A percentile compares a stretch with the other conserved stretches of the same genome.
Conservation (phyloP, 805 yeast genomes). For the Starmerella davenportii region DNA sequence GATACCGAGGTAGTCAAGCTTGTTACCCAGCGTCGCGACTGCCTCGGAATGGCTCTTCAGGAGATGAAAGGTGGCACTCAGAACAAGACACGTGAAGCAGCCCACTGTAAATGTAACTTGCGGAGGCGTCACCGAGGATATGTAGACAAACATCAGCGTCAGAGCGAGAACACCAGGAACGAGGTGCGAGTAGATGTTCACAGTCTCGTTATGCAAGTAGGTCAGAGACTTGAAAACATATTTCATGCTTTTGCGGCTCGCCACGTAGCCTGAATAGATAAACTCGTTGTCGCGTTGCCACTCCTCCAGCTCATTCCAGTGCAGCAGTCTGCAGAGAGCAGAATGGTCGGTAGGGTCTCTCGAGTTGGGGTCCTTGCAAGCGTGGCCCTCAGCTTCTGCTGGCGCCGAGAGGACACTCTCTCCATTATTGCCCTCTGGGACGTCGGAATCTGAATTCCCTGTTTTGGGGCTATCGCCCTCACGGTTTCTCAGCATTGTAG, state of each 20-base stretch:
- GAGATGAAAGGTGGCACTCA: slow-evolving; percentile 51
- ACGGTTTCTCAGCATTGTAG: too few species aligned
- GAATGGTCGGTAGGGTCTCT: not conserved
- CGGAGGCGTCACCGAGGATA: slow-evolving; percentile 21
- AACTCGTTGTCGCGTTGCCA: slow-evolving; percentile 66
- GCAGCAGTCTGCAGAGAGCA: slow-evolving; percentile 4
- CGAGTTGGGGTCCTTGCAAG: too few species aligned
- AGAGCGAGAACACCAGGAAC: slow-evolving; percentile 21
- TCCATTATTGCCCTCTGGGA: too few species aligned
- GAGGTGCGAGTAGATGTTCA: slow-evolving; percentile 53
- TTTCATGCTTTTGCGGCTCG: slow-evolving; percentile 32
- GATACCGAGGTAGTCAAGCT: slow-evolving; percentile 60
- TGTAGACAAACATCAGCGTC: slow-evolving; percentile 7
- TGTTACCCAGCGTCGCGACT: slow-evolving; percentile 42
- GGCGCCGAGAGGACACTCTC: too few species aligned
- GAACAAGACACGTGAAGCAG: slow-evolving; percentile 38
- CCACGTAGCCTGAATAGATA: slow-evolving; percentile 47
- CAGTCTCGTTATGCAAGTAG: slow-evolving; percentile 51
- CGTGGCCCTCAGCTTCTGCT: too few species aligned
- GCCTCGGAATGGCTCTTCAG: slow-evolving; percentile 46
- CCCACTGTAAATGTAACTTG: slow-evolving; percentile 40
- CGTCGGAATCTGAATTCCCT: too few species aligned
- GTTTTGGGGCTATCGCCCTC: too few species aligned
- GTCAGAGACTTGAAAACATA: slow-evolving; percentile 33
- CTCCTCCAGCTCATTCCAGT: slow-evolving; percentile 40